Conservation (phyloP, 1,284 basidiomycete species). For the Naganishia liquefaciens region DNA sequence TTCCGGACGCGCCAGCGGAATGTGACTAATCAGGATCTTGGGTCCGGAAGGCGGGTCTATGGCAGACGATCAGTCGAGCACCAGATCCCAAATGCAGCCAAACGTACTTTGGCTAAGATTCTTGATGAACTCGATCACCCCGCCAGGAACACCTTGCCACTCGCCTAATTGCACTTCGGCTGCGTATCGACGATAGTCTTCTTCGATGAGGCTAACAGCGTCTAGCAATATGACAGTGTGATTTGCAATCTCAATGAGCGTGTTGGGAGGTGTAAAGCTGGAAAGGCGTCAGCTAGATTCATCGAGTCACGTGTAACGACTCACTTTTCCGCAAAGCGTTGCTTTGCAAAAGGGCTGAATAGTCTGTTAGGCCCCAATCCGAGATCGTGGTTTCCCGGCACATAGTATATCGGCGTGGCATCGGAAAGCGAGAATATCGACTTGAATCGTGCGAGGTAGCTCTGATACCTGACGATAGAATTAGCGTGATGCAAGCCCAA, state of each 20-base stretch:
- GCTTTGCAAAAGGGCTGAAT: slow-evolving; percentile 63
- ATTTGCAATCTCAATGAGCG: slow-evolving; percentile 59
- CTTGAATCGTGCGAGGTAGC: slow-evolving; percentile 64
- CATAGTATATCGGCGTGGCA: slow-evolving; percentile 60
- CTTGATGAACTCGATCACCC: slow-evolving; percentile 72
- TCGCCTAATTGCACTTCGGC: slow-evolving; percentile 58
- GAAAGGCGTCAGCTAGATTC: neutral
- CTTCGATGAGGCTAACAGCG: slow-evolving; percentile 71
- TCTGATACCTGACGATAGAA: slow-evolving; percentile 59
- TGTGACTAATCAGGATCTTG: slow-evolving; percentile 73
- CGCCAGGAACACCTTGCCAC: slow-evolving; percentile 63
- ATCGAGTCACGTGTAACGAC: slow-evolving; percentile 57
- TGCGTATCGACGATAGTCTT: slow-evolving; percentile 69
- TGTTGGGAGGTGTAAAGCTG: slow-evolving; percentile 48
- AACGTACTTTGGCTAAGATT: slow-evolving; percentile 59
- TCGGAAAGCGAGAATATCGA: slow-evolving; percentile 61
- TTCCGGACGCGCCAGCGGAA: slow-evolving; percentile 73
- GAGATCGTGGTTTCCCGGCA: slow-evolving; percentile 86
- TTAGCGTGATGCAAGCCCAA: neutral
- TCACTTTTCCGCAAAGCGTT: slow-evolving; percentile 65
- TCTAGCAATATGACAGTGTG: slow-evolving; percentile 74
- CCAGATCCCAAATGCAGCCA: neutral
- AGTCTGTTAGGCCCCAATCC: slow-evolving; percentile 62
- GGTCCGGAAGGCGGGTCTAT: slow-evolving; percentile 55
- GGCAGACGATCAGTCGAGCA: slow-evolving; percentile 22